Evolutionary conservation across 2,329 filamentous ascomycete species (phyloP).

Genomic region (Chalaropsis thielavioides): DNA sequence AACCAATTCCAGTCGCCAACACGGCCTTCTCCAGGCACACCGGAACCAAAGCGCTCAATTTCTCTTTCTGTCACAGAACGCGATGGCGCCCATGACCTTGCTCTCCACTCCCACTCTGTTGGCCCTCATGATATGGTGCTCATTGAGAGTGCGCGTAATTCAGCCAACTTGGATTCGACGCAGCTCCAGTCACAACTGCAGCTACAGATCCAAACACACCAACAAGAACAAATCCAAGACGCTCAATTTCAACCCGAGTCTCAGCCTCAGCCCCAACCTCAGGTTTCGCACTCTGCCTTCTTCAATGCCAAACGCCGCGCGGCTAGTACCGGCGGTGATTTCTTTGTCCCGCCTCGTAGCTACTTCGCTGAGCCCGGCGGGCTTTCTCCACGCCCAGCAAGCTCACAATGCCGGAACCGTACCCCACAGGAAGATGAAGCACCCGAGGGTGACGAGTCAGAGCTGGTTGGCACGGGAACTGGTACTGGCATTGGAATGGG

Average conservation of each 20-base stretch:
- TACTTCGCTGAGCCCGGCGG: conserved; percentile 25
- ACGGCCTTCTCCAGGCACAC: background rate
- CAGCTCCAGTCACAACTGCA: conserved; percentile 1
- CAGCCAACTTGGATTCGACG: conserved; percentile 32
- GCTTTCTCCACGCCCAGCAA: conserved; percentile 47
- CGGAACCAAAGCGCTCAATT: conserved; percentile 38
- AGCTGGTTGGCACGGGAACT: conserved; percentile 23
- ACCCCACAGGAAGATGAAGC: conserved; percentile 25
- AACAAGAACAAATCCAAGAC: conserved; percentile 15
- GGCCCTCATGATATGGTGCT: conserved; percentile 40
- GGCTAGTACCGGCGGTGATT: conserved; percentile 11
- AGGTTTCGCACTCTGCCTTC: background rate
- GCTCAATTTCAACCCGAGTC: background rate
- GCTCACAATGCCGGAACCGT: conserved; percentile 38
- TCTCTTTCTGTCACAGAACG: conserved; percentile 48
- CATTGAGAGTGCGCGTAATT: conserved; percentile 40
- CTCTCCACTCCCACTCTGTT: conserved; percentile 46
- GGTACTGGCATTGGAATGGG: conserved; percentile 1
- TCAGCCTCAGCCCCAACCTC: background rate
- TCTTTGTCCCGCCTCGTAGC: conserved; percentile 8
- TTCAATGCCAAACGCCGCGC: conserved; percentile 12
- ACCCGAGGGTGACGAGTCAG: conserved; percentile 27
- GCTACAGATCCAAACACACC: background rate
- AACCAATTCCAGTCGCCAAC: background rate
- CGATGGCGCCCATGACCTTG: conserved; percentile 46